Base-by-base conservation (phyloP, 2,329 filamentous ascomycete genomes). In the Aspergillus versicolor region DNA sequence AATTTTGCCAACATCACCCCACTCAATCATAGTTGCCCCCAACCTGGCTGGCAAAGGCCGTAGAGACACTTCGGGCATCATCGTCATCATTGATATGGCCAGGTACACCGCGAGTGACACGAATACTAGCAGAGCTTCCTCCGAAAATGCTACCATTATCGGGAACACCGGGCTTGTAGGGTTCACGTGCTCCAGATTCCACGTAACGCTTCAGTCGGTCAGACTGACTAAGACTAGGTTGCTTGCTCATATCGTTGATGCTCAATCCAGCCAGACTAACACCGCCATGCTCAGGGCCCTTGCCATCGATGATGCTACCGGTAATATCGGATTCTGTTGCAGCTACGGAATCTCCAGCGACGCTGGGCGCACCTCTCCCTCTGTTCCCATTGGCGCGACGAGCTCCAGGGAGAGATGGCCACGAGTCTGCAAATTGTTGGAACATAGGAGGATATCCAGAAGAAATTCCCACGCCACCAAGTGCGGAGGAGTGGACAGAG, bases 201-300 rank as follows among this genome's bases (percentile, higher is more conserved):
- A 97, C 91, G 68, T 96, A 97, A 65, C 94, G 89, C 78, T 94
- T 95, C 60, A 99, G 82, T 47, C 94, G 91, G 71, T 99, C 94
- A 52, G 88, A 92, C 70, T 95, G 91, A 64, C 85, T 94, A 49
- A 90, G 77, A 61, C 86, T 89, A 3, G 87, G 79, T 76, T 90
- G 80, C 82, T 92, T 85, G 84, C 85, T 82, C 71, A 84, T 80
- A 62, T 87, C 85, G 62, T 86, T 84, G 70, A 88, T 89, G 69
- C 87, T 90, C 58, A 96, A 80, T n/a, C 91, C 91, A 58, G 90
- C 85, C 11, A 97, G 84, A 68, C 91, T 96, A 54, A 93, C 93
- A 53, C 93, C 94, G 41, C 93, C 93, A 71, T 94, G 90, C 9
- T 89, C 73, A 49, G 70, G 83, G 24, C 88, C 86, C 70, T 88